Evolutionary conservation across 495 filamentous ascomycete genomes (phyloP), one percentile per base, ranked within the genome.

Genomic region (Astrothelium macrocarpum): DNA sequence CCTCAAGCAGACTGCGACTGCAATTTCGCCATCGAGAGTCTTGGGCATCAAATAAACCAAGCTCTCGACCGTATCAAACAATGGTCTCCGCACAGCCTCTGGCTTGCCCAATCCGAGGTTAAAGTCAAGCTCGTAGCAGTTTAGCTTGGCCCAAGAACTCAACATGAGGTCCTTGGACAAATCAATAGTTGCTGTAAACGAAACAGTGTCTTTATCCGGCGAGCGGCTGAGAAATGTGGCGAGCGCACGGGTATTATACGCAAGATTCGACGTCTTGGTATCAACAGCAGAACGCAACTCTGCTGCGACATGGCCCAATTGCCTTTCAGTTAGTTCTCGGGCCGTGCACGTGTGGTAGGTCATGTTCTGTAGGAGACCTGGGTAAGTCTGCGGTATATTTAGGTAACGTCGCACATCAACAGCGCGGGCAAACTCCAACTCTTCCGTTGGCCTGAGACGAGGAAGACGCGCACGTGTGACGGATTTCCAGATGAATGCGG

Each of bases 141-240:
- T 67, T 23, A 79, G 59, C 45, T 79, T 78, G 0, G 78, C 72
- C 83, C 81, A 86, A 10, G 81, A 85, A 66, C 78, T 82, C 3
- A 84, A 53, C 74, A 79, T 76, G 10, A 84, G 64, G 62, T 83
- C 82, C 25, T 59, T 62, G 0, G 72, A 69, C 29, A 64, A 64
- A 31, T 75, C 71, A 42, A 78, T 53, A 9, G 65, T 62, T 10
- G 71, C 73, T 2, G 72, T 70, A 59, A 77, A 59, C 5, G 62
- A 70, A 12, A 76, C 39, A 4, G 56, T 62, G 7, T 53, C 69
- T 49, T 75, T 78, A 53, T 80, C 74, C n/a, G 65, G 39, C 1
- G 68, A 62, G 14, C 66, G 65, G 29, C 69, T 20, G 18, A 83
- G 61, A 23, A 72, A 64, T 0, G 80, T 80, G 31, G 78, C 78